Evolutionary conservation across 2,329 filamentous ascomycete genomes (phyloP).

Genomic region (Fusarium avenaceum): DNA sequence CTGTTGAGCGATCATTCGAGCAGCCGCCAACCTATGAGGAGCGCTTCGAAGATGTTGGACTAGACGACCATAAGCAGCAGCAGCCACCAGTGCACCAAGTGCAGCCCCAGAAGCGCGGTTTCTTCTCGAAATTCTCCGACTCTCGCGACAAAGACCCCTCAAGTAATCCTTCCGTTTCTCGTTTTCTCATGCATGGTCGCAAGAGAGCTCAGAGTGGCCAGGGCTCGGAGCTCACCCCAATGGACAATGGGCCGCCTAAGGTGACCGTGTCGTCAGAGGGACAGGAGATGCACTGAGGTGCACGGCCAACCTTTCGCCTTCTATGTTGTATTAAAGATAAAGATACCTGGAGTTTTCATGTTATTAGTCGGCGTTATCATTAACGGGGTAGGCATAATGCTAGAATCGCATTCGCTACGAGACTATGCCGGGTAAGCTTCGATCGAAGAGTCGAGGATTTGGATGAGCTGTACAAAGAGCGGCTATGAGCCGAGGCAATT

Average conservation of each 20-base stretch:
- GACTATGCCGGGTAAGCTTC: constrained; percentile 35
- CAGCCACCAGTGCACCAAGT: constrained; percentile 40
- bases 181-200: constrained; percentile 77
- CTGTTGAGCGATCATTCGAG: constrained; percentile 70
- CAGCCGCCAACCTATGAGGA: constrained; percentile 80
- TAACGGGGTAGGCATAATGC: constrained; percentile 38
- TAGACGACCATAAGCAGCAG: constrained; percentile 77
- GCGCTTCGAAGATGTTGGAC: constrained; percentile 88
- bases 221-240: constrained; percentile 77
- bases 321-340: constrained; percentile 44
- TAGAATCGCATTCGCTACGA: constrained; percentile 47
- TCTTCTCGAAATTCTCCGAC: constrained; percentile 84
- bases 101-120: constrained; percentile 69
- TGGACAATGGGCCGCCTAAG: constrained; percentile 60
- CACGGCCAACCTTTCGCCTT: constrained; percentile 31
- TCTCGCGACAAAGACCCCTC: constrained; percentile 55
- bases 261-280: constrained; percentile 48
- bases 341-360: constrained; percentile 46
- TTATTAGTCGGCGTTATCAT: constrained; percentile 46
- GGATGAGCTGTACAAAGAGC: constrained; percentile 18
- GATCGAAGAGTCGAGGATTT: constrained; percentile 31
- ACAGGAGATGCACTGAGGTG: constrained; percentile 46
- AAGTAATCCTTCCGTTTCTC: constrained; percentile 60
- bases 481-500: constrained; percentile 7
- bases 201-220: constrained; percentile 76